Base-by-base conservation (phyloP, 1,284 basidiomycete species). In the Cutaneotrichosporon mucoides region DNA sequence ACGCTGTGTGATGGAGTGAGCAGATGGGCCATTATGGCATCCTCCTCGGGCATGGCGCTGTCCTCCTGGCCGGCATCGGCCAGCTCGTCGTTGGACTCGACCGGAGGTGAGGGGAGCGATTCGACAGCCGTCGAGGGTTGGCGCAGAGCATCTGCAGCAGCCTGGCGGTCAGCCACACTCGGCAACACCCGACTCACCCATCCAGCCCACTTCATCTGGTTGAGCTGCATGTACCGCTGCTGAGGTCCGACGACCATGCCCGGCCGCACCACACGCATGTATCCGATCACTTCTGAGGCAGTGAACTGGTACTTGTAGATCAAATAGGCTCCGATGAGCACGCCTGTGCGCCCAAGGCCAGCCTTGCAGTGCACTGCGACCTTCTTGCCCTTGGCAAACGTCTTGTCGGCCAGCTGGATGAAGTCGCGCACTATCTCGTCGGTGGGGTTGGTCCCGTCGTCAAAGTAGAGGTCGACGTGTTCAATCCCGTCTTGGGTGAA, bases 241-340 rank as follows among this genome's bases (percentile, higher is more conserved):
- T 83, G 81, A 10, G 80, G 80, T 6, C 94, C 94, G 41, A 98
- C 94, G 12, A 98, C 94, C 75, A 92, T 93, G 2, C 78, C 78
- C 0, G 95, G 96, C 45, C 95, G 86, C 64, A 97, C 88, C 66
- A 99, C 89, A 24, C 96, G 88, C 96, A 99, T 99, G 78, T 93
- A 98, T 0, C 89, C 96, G 63, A 99, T 99, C 8, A 88, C 94
- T 79, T 99, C 96, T 58, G 88, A 86, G 0, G 95, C 94, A n/a
- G 92, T 92, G 74, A 99, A 99, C n/a, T 90, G 90, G 72, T 98
- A 94, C 80, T 96, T 97, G 90, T 96, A 99, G 67, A 97, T 90
- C 58, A 99, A 84, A 81, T 98, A 99, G 4, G 96, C 96, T 52
- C 93, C 93, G 63, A 99, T 95, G 62, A 99, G 81, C 4, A 94